These are phyloP conservation scores for Chaetothyriales sp. DNA, from an alignment of 2,329 filamentous ascomycete genomes.

Conservation along the genomic window DNA sequence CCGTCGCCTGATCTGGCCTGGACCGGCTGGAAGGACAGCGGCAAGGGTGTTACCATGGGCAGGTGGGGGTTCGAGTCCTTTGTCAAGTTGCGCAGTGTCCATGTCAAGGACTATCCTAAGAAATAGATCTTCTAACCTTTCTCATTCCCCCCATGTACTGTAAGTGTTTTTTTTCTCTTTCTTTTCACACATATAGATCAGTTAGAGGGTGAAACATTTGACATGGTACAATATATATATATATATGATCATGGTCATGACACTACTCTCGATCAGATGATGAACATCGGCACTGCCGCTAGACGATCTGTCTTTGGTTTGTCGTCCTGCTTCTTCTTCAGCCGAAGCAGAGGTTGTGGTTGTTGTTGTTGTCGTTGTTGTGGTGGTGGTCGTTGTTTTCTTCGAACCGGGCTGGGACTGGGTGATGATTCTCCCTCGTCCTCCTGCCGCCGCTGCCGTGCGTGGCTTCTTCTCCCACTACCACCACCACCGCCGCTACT, in stretches of 20 bases:
- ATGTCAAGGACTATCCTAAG: constrained; percentile 65
- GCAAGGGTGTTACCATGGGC: constrained; percentile 78
- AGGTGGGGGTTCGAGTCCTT: constrained; percentile 90
- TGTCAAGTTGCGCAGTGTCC: constrained; percentile 89
- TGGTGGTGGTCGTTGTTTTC: neutral
- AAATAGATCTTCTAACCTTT: constrained; percentile 15
- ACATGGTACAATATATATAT: no score
- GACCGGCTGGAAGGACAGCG: constrained; percentile 96
- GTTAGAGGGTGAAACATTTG: no score
- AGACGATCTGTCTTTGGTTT: neutral
- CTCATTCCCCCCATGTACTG: no score
- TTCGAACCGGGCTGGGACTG: neutral
- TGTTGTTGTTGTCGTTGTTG: neutral
- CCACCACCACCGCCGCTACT: no score
- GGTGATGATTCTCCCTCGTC: no score
- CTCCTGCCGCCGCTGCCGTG: no score
- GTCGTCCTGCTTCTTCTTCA: neutral
- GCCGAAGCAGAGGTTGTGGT: neutral
- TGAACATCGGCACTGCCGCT: constrained; percentile 1
- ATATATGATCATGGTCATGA: constrained; percentile 4
- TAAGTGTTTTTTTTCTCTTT: no score
- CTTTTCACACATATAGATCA: no score
- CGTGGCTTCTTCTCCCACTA: no score
- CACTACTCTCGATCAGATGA: constrained; percentile 2
- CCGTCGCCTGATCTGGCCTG: constrained; percentile 86